Percentiles rank a stretch among this genome's conserved stretches.
phyloP scores from a whole-genome alignment of 2,329 filamentous ascomycete species.

The Cladophialophora exuberans region DNA sequence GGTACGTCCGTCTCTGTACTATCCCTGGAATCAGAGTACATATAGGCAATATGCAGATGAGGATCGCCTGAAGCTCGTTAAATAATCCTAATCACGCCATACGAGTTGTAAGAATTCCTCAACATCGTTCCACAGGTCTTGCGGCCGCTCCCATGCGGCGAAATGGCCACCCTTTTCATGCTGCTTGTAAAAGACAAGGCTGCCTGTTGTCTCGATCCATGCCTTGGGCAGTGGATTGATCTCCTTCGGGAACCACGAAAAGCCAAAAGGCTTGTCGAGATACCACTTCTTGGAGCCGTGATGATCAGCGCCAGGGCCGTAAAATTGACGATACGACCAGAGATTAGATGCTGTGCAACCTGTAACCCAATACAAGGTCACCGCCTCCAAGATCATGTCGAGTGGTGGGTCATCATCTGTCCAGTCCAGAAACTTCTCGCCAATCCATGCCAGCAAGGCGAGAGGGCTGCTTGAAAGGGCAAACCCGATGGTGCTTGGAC shows the following conservation, averaged over 20 bases:
- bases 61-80: too few species aligned
- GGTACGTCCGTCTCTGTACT: too few species aligned
- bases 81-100: not conserved
- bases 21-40: too few species aligned
- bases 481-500: constrained; percentile 60
- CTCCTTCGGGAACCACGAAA: constrained; percentile 50
- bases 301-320: not conserved
- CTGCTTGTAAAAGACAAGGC: constrained; percentile 22
- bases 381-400: constrained; percentile 39
- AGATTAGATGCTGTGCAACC: constrained; percentile 31
- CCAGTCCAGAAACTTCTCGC: constrained; percentile 44
- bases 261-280: constrained; percentile 52
- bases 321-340: constrained; percentile 36
- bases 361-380: constrained; percentile 44
- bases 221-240: constrained; percentile 43
- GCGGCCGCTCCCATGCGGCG: constrained; percentile 49
- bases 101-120: constrained; percentile 38
- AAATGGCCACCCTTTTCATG: constrained; percentile 55
- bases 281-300: constrained; percentile 20
- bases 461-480: constrained; percentile 58
- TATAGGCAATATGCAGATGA: too few species aligned
- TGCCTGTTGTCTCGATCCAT: constrained; percentile 26
- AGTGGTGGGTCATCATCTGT: constrained; percentile 38
- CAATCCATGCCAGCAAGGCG: constrained; percentile 58
- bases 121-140: constrained; percentile 48